Percentiles rank a stretch among this genome's conserved stretches.
Evolutionary conservation across 805 yeast genomes (phyloP).

Genomic region (Candida palmyrensis): DNA sequence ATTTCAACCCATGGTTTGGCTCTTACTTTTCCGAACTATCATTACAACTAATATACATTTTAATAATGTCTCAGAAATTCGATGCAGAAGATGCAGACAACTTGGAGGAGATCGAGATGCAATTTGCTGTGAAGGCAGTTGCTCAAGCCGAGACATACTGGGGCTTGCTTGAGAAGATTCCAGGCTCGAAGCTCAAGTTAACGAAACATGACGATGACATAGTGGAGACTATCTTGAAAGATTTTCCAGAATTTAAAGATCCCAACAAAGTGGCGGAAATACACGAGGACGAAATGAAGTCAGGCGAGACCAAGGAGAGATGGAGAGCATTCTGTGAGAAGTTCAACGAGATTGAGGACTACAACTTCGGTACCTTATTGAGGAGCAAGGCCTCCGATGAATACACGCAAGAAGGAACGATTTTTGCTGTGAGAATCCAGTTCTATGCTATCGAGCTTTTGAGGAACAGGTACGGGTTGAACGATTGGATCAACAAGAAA

Average conservation of each 20-base stretch:
- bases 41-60: too few relatives aligned
- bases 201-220: slow-evolving; percentile 72
- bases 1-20: background rate
- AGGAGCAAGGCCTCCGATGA: slow-evolving; percentile 70
- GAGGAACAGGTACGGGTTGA: slow-evolving; percentile 84
- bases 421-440: slow-evolving; percentile 89
- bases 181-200: slow-evolving; percentile 74
- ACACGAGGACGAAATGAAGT: slow-evolving; percentile 78
- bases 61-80: slow-evolving; percentile 37
- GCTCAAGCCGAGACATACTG: slow-evolving; percentile 94
- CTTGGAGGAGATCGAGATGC: slow-evolving; percentile 85
- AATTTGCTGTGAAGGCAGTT: slow-evolving; percentile 97
- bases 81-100: slow-evolving; percentile 91
- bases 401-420: slow-evolving; percentile 78
- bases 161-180: slow-evolving; percentile 65
- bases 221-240: slow-evolving; percentile 51
- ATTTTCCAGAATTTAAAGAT: slow-evolving; percentile 84
- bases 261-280: slow-evolving; percentile 52
- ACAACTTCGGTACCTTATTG: slow-evolving; percentile 90
- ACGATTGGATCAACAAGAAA: slow-evolving; percentile 69
- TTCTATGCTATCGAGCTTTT: slow-evolving; percentile 93
- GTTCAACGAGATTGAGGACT: slow-evolving; percentile 86
- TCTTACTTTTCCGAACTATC: background rate
- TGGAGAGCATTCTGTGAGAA: slow-evolving; percentile 87
- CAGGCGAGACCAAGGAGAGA: slow-evolving; percentile 69